These are phyloP conservation scores for Trichoderma semiorbis DNA, from an alignment of 2,329 filamentous ascomycete species.

Conservation along the genomic window DNA sequence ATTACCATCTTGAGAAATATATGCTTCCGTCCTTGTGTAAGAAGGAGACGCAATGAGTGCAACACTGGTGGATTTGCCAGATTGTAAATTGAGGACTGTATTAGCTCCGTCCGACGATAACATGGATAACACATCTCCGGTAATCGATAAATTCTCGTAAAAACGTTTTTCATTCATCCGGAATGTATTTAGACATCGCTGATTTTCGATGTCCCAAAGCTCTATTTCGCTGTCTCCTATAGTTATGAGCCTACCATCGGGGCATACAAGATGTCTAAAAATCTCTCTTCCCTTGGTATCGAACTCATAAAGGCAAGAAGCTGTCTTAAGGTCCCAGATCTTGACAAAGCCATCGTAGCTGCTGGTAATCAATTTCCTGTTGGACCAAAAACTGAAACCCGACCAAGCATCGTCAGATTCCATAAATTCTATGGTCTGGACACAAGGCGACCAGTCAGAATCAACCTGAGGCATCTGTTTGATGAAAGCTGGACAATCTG, in stretches of 20 bases:
- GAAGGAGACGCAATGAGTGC: background rate
- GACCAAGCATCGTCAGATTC: background rate
- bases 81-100: background rate
- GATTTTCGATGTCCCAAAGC: background rate
- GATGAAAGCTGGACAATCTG: background rate
- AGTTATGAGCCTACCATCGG: background rate
- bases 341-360: rapidly evolving
- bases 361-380: background rate
- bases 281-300: background rate
- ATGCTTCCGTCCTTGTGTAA: rapidly evolving
- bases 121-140: background rate
- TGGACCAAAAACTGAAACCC: background rate
- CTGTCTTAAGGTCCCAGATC: background rate
- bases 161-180: too few species aligned
- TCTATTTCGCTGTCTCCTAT: background rate
- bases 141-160: too few species aligned
- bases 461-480: background rate
- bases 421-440: background rate
- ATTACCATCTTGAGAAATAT: background rate
- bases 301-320: background rate
- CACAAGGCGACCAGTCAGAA: background rate
- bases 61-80: background rate
- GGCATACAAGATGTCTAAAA: rapidly evolving
- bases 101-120: background rate
- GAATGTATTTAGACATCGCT: background rate